These are phyloP conservation scores for Venturia effusa DNA, from an alignment of 2,329 filamentous ascomycete genomes.

Conservation along the genomic window DNA sequence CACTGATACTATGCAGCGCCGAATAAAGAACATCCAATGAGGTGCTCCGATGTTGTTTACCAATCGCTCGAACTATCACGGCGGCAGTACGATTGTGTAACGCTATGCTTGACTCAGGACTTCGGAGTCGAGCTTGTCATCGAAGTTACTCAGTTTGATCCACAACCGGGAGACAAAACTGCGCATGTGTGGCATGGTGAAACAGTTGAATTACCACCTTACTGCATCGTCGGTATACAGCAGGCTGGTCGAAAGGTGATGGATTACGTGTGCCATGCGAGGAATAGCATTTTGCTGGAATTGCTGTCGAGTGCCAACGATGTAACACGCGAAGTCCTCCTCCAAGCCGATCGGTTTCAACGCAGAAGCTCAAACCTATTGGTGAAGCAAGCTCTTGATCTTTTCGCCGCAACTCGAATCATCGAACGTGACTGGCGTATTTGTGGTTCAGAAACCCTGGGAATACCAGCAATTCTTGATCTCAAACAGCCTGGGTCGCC, in stretches of 20 bases:
- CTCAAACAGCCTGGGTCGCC: conserved; percentile 9
- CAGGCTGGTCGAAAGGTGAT: conserved; percentile 8
- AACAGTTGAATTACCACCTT: conserved; percentile 12
- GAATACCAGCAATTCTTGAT: conserved; percentile 9
- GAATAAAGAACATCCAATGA: conserved; percentile 1
- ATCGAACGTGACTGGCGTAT: conserved; percentile 15
- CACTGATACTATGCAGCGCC: neutral
- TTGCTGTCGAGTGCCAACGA: conserved; percentile 3
- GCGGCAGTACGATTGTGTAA: neutral
- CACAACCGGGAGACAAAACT: conserved; percentile 10
- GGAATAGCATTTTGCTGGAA: conserved; percentile 7
- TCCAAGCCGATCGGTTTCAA: conserved; percentile 10
- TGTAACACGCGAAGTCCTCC: conserved; percentile 11
- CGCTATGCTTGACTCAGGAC: neutral
- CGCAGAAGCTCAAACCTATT: neutral
- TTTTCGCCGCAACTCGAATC: conserved; percentile 13
- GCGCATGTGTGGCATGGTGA: conserved; percentile 12
- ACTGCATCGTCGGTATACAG: conserved; percentile 12
- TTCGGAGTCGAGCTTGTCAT: conserved; percentile 8
- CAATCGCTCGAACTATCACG: conserved; percentile 1
- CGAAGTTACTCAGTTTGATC: conserved; percentile 10
- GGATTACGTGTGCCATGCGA: conserved; percentile 12
- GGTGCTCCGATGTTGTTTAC: conserved; percentile 8
- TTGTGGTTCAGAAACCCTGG: conserved; percentile 7
- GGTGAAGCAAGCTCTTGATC: neutral